phyloP scores from a whole-genome alignment of 2,329 filamentous ascomycete species.

The Arthrobotrys sinensis region DNA sequence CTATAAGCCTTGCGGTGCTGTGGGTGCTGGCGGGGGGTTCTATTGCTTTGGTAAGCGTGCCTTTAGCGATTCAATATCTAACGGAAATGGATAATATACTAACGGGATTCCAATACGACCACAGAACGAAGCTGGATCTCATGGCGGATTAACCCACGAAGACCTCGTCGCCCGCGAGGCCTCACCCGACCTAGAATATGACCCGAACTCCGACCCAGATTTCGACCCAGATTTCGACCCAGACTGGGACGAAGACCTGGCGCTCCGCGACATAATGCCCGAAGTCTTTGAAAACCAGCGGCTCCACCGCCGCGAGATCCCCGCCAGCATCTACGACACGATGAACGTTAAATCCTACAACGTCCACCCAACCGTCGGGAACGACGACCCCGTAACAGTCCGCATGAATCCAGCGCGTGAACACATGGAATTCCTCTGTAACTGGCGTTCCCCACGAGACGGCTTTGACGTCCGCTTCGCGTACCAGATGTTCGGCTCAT shows the following conservation, averaged over 20 bases:
- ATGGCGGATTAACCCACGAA: not conserved
- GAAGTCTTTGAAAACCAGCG: constrained; percentile 4
- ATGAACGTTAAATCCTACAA: constrained; percentile 29
- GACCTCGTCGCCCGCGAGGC: not conserved
- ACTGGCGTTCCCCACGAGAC: constrained; percentile 40
- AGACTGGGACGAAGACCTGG: constrained; percentile 34
- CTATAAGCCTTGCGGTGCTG: constrained; percentile 16
- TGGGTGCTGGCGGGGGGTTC: constrained; percentile 25
- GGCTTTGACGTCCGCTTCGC: not conserved
- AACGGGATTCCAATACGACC: not conserved
- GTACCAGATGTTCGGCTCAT: not conserved
- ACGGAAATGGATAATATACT: not conserved
- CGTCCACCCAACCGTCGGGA: constrained; percentile 16
- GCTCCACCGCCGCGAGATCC: not conserved
- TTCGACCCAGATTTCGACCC: not conserved
- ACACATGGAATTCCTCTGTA: constrained; percentile 50
- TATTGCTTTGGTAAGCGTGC: constrained; percentile 1
- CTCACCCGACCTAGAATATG: not conserved
- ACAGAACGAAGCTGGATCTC: not conserved
- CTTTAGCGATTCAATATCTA: not conserved
- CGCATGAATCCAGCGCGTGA: constrained; percentile 39
- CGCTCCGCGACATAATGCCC: constrained; percentile 5
- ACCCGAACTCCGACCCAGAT: not conserved
- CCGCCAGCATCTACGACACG: not conserved
- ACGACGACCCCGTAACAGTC: constrained; percentile 11